phyloP scores from a whole-genome alignment of 2,329 filamentous ascomycete genomes.

The Microdochium trichocladiopsis region DNA sequence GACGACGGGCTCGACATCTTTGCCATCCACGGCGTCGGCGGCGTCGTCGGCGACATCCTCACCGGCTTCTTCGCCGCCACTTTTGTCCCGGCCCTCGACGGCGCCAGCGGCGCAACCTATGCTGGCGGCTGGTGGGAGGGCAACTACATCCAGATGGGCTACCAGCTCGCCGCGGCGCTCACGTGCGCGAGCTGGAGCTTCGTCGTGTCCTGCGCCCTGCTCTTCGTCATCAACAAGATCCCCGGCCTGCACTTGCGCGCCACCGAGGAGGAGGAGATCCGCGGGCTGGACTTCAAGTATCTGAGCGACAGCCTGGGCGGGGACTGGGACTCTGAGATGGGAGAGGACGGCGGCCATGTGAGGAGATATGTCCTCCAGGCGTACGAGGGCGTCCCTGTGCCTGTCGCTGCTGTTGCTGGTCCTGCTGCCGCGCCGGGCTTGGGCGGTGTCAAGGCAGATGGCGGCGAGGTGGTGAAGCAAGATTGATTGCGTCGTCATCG shows the following conservation, averaged over 20 bases:
- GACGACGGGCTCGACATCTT: slow-evolving; percentile 56
- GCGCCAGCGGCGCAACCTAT: slow-evolving; percentile 32
- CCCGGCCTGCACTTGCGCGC: slow-evolving; percentile 48
- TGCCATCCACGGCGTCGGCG: slow-evolving; percentile 52
- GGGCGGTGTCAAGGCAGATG: background rate
- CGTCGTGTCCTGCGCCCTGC: slow-evolving; percentile 39
- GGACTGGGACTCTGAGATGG: slow-evolving; percentile 3
- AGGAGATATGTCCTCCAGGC: background rate
- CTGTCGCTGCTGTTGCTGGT: background rate
- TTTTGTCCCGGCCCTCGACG: slow-evolving; percentile 43
- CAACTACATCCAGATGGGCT: slow-evolving; percentile 47
- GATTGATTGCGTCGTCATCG: background rate
- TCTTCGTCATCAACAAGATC: slow-evolving; percentile 50
- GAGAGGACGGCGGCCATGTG: background rate
- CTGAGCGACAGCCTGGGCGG: slow-evolving; percentile 29
- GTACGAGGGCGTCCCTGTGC: background rate
- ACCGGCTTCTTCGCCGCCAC: slow-evolving; percentile 49
- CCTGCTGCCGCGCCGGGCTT: too few species aligned
- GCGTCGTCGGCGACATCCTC: slow-evolving; percentile 47
- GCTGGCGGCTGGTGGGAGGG: slow-evolving; percentile 42
- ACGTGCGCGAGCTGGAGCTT: slow-evolving; percentile 50
- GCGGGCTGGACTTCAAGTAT: slow-evolving; percentile 43
- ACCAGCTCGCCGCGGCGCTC: slow-evolving; percentile 49
- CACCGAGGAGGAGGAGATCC: slow-evolving; percentile 45
- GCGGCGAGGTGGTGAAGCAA: background rate